A percentile compares a stretch with the other conserved stretches of the same genome.
Evolutionary conservation across 768 basidiomycete genomes (phyloP).

Genomic region (Leucogyrophana mollusca): DNA sequence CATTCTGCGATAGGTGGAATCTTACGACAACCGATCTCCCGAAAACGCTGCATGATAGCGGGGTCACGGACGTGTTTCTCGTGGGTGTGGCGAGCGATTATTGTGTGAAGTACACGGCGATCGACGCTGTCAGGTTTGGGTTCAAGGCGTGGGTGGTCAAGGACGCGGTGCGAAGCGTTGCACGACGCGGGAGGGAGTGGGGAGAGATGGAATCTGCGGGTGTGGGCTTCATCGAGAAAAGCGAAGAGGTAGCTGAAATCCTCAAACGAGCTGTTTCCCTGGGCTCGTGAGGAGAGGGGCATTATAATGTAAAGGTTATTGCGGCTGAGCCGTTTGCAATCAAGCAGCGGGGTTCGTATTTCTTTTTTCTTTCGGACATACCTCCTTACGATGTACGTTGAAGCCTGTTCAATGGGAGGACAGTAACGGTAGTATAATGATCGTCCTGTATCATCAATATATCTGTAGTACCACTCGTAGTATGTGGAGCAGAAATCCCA

Average conservation of each 20-base stretch:
- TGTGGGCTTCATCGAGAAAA: constrained; percentile 28
- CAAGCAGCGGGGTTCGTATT: too few relatives aligned
- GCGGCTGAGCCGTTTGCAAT: too few relatives aligned
- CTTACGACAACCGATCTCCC: constrained; percentile 48
- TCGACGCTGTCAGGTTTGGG: constrained; percentile 49
- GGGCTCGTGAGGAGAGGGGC: too few relatives aligned
- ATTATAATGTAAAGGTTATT: too few relatives aligned
- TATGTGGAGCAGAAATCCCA: too few relatives aligned
- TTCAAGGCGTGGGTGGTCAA: constrained; percentile 51
- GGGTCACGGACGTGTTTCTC: constrained; percentile 58
- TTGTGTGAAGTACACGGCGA: constrained; percentile 63
- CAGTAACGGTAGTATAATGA: too few relatives aligned
- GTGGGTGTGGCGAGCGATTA: constrained; percentile 77
- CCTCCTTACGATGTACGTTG: too few relatives aligned
- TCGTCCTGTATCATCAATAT: too few relatives aligned
- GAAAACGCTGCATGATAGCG: constrained; percentile 35
- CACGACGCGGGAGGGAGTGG: constrained; percentile 33
- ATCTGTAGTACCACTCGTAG: too few relatives aligned
- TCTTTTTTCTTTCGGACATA: too few relatives aligned
- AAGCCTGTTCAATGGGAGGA: too few relatives aligned
- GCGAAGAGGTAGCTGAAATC: constrained; percentile 18
- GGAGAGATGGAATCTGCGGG: constrained; percentile 35
- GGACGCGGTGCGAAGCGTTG: constrained; percentile 47
- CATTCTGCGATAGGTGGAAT: constrained; percentile 63
- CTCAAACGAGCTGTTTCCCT: too few relatives aligned